phyloP scores from a whole-genome alignment of 257 asterid species.

The Verbena officinalis region DNA sequence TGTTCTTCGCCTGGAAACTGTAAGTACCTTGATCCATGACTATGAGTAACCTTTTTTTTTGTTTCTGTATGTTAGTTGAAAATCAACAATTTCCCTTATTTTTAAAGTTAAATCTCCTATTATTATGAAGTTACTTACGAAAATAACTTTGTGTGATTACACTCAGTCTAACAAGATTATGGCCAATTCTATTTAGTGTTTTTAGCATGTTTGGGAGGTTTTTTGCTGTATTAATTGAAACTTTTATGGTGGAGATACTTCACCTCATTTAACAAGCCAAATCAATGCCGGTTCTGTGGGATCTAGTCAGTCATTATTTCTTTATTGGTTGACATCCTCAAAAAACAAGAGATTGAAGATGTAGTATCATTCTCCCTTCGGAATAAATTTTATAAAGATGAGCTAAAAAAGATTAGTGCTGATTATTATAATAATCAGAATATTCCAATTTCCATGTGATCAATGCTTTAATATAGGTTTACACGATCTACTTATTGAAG shows the following conservation, averaged over 20 bases:
- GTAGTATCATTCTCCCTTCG: background rate
- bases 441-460: background rate
- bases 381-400: background rate
- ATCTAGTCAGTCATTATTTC: background rate
- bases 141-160: slow-evolving; percentile 12
- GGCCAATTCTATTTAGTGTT: background rate
- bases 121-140: slow-evolving; percentile 5
- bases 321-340: background rate
- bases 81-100: background rate
- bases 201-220: background rate
- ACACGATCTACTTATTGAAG: background rate
- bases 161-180: background rate
- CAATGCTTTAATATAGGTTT: background rate
- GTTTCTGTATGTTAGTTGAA: slow-evolving; percentile 6
- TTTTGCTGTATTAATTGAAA: background rate
- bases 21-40: slow-evolving; percentile 36
- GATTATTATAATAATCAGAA: background rate
- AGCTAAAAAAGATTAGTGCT: background rate
- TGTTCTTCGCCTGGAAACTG: slow-evolving; percentile 97
- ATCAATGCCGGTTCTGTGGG: background rate
- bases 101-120: slow-evolving; percentile 3
- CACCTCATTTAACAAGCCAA: background rate
- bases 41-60: slow-evolving; percentile 18
- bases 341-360: background rate
- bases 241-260: background rate